These are phyloP conservation scores for Carpinus viminea DNA, from an alignment of 306 rosid species.

Conservation along the genomic window DNA sequence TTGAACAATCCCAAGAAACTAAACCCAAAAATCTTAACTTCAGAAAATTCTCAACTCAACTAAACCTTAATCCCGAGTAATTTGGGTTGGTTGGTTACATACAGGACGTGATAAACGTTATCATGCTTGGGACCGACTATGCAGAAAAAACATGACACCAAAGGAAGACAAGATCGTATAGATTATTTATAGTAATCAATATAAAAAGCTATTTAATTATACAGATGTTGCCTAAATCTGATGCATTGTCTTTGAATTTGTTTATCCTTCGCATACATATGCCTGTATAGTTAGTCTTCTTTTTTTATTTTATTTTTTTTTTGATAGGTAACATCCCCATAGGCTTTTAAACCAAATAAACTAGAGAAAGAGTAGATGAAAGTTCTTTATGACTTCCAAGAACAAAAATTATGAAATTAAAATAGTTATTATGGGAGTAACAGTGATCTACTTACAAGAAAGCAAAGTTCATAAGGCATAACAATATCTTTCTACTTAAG, in stretches of 20 bases:
- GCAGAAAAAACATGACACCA: not conserved
- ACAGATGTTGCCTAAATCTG: not conserved
- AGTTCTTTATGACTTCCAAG: not conserved
- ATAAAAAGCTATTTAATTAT: not conserved
- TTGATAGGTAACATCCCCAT: no score
- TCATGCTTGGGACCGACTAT: not conserved
- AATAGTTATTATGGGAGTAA: not conserved
- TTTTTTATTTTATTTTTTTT: no score
- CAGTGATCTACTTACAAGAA: conserved; percentile 67
- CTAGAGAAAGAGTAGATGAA: not conserved
- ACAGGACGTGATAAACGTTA: not conserved
- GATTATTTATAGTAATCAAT: not conserved
- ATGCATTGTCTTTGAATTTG: not conserved
- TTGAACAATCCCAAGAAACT: not conserved
- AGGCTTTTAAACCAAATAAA: not conserved
- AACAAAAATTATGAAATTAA: not conserved
- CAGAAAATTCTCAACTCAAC: not conserved
- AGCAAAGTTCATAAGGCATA: conserved; percentile 59
- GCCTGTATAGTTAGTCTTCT: no score
- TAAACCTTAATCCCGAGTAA: not conserved
- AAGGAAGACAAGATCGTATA: not conserved
- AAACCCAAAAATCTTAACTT: not conserved
- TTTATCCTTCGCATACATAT: not conserved
- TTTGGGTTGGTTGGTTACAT: not conserved
- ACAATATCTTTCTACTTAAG: not conserved